Conservation (phyloP, 495 filamentous ascomycete genomes). For the Trichoderma orchidacearum region DNA sequence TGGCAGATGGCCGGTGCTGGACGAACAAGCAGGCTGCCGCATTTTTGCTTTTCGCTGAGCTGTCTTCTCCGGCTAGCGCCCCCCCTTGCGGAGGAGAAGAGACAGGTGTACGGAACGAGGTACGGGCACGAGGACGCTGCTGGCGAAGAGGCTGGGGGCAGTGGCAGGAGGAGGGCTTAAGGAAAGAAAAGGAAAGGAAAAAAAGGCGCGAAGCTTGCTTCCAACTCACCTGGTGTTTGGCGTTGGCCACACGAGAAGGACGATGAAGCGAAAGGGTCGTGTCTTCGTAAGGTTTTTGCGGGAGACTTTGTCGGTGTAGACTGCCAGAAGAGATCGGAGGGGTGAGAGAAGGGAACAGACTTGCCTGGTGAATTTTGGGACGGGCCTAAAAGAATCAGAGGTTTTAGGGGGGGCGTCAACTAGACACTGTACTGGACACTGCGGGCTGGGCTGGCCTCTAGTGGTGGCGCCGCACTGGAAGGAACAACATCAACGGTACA, state of each 20-base stretch:
- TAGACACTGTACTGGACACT: neutral
- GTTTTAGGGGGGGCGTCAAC: neutral
- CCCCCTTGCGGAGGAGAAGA: neutral
- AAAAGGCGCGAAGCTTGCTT: no score
- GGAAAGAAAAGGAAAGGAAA: neutral
- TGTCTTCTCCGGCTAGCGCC: neutral
- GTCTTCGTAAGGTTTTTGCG: neutral
- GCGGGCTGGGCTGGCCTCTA: no score
- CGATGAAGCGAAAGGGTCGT: neutral
- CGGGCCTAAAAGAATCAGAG: neutral
- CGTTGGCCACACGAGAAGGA: neutral
- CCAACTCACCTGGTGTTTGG: conserved; percentile 1
- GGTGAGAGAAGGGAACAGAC: neutral
- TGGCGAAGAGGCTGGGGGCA: neutral
- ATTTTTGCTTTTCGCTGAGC: conserved; percentile 1
- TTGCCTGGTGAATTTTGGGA: conserved; percentile 1
- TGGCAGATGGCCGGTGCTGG: neutral
- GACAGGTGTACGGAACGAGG: neutral
- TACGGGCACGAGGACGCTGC: no score
- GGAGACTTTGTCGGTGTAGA: conserved; percentile 1
- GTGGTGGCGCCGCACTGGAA: no score
- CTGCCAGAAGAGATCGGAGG: neutral
- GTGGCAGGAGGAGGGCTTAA: neutral
- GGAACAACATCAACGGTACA: no score
- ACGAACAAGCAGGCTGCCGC: neutral